These are phyloP conservation scores for Metrosideros polymorpha DNA, from an alignment of 441 rosid species.

Conservation along the genomic window DNA sequence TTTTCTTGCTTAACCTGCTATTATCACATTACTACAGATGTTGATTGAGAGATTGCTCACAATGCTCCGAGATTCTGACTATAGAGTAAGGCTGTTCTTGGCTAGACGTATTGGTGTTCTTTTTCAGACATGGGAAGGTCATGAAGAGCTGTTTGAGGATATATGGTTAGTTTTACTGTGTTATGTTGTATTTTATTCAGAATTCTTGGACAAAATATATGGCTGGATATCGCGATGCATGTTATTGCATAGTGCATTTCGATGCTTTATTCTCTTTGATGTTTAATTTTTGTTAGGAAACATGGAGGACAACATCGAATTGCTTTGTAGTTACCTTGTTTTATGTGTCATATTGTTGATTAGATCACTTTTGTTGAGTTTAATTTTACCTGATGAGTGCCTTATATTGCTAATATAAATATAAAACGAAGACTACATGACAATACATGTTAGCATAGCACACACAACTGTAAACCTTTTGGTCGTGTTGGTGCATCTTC, in stretches of 20 bases:
- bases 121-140: slow-evolving; percentile 99
- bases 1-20: slow-evolving; percentile 7
- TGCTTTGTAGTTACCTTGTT: not conserved
- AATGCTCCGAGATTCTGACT: slow-evolving; percentile 84
- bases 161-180: slow-evolving; percentile 51
- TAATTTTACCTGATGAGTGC: not conserved
- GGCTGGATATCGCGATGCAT: not conserved
- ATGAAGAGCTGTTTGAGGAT: slow-evolving; percentile 87
- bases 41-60: slow-evolving; percentile 72
- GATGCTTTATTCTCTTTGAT: not conserved
- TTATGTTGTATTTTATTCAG: not conserved
- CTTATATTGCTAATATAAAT: not conserved
- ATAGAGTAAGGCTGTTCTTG: slow-evolving; percentile 73
- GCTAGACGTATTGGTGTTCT: slow-evolving; percentile 77
- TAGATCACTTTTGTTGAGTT: not conserved
- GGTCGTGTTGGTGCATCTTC: not conserved
- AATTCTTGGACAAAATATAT: not conserved
- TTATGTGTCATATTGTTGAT: not conserved
- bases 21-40: slow-evolving; percentile 32
- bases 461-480: not conserved
- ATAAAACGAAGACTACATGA: not conserved
- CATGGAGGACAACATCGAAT: not conserved
- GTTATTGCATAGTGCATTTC: not conserved
- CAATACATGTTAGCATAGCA: not conserved
- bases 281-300: not conserved